These are phyloP conservation scores for Colletotrichum destructivum DNA, from an alignment of 2,329 filamentous ascomycete species.

Conservation along the genomic window DNA sequence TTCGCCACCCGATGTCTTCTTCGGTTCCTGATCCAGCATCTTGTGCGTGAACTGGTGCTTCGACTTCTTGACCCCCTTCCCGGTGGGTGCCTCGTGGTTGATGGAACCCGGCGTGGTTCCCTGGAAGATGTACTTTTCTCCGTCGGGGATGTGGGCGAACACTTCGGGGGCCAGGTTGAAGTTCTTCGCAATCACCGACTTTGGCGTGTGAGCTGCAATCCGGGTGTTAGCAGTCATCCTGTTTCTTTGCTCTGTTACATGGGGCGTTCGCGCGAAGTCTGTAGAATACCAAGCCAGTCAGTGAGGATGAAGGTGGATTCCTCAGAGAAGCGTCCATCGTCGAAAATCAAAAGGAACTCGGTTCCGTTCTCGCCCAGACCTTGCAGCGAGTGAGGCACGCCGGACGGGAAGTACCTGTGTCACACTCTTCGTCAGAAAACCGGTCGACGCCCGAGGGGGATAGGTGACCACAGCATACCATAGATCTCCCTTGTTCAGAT, in stretches of 20 bases:
- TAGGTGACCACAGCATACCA: conserved; percentile 60
- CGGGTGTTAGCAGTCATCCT: not conserved
- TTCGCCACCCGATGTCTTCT: conserved; percentile 76
- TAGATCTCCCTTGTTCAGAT: conserved; percentile 79
- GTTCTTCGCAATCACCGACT: conserved; percentile 80
- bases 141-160: conserved; percentile 76
- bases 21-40: conserved; percentile 79
- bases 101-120: conserved; percentile 76
- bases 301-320: conserved; percentile 81
- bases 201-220: conserved; percentile 74
- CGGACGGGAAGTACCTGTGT: conserved; percentile 77
- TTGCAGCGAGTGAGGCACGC: conserved; percentile 81
- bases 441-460: too few relatives aligned
- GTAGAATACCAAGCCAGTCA: conserved; percentile 75
- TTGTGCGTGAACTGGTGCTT: conserved; percentile 79
- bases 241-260: too few relatives aligned
- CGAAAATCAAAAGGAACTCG: conserved; percentile 61
- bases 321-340: conserved; percentile 67
- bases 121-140: conserved; percentile 84
- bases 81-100: conserved; percentile 73
- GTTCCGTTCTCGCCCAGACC: conserved; percentile 47
- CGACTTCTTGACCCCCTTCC: conserved; percentile 75
- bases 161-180: conserved; percentile 80
- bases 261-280: not conserved
- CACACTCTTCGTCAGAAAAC: not conserved